Evolutionary conservation across 345 rosid genomes (phyloP), one percentile per base, ranked within the genome.

Genomic region (Alliaria petiolata): DNA sequence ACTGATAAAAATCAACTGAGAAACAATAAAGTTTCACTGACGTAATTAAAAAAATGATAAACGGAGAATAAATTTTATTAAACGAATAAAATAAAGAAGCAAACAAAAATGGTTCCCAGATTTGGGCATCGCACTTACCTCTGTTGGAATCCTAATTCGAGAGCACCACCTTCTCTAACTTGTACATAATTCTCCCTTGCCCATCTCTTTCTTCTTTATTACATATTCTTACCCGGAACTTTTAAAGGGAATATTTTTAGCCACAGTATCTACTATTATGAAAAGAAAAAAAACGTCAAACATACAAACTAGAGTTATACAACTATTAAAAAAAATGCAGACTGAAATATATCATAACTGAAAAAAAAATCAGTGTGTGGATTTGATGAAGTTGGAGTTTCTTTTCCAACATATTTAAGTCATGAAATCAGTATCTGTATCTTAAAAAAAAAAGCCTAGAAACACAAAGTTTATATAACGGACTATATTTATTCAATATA

Each of bases 111-210:
- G 67, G 74, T 75, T 69, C 79, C 79, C 64, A 62, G 45, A 69
- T 62, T 76, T 68, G 75, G 65, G 70, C 8, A 76, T 76, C 75
- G 65, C 79, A 76, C 79, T 76, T 76, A 69, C 15, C 60, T 62
- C 39, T 62, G 79, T 76, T 69, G 79, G 70, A 69, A 76, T 76
- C 75, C 75, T 76, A 76, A 46, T 76, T 62, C 42, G 79, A 76
- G 65, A 69, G 79, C 79, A 76, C 74, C 73, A 67, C 45, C 49
- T 67, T 61, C 68, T 49, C 62, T 67, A 30, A 15, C 31, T 59
- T 54, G 59, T 38, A 59, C 12, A 20, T 1, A 59, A 7, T 59
- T 65, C 34, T 57, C 44, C 3, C 7, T 46, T 73, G 4, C 5
- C 38, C 67, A 67, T 68, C 19, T n/a, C 3, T 2, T 20, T 65